Base-by-base conservation (phyloP, 768 basidiomycete genomes). In the Rhizopogon rudus region DNA sequence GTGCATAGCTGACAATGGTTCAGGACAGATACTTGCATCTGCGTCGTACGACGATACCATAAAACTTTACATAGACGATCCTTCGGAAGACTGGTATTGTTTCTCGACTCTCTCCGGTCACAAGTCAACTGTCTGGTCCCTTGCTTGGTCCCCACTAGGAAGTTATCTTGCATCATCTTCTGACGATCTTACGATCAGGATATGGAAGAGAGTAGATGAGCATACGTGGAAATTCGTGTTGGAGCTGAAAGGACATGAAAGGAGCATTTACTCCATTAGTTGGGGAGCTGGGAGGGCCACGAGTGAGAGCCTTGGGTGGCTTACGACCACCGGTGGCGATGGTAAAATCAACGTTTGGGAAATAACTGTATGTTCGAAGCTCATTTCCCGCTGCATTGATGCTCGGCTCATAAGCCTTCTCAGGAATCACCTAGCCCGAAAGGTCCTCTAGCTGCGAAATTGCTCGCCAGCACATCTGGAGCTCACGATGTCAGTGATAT, bases 11-110 rank as follows among this genome's bases (percentile, higher is more conserved):
- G 44, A 61, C 62, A 58, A 48, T 57, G 46, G 52, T 31, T 31
- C 61, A 67, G 63, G 57, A 64, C 71, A 96, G 91, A 92, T 98
- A 58, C 85, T 99, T 53, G 96, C 96, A 28, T 98, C 96, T 2
- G 91, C 85, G 3, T 98, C 96, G 0, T 99, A 98, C 72, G 97
- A 99, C 66, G 95, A 98, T 62, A 93, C 90, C 2, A 88, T 99
- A 68, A 93, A 91, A 57, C 82, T 99, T 29, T 94, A 95, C 71
- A 72, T 90, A 52, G 94, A 98, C 63, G 95, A 98, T 67, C 93
- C 93, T 0, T 83, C 83, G 28, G 92, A 96, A 58, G 97, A 99
- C 68, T 98, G 97, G 93, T 91, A 81, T 63, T 88, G 87, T 64
- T 88, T 93, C 59, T 69, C 83, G 55, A 95, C 93, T 1, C 77